Evolutionary conservation across 495 filamentous ascomycete species (phyloP).

Genomic region (Chaetomium tenue): DNA sequence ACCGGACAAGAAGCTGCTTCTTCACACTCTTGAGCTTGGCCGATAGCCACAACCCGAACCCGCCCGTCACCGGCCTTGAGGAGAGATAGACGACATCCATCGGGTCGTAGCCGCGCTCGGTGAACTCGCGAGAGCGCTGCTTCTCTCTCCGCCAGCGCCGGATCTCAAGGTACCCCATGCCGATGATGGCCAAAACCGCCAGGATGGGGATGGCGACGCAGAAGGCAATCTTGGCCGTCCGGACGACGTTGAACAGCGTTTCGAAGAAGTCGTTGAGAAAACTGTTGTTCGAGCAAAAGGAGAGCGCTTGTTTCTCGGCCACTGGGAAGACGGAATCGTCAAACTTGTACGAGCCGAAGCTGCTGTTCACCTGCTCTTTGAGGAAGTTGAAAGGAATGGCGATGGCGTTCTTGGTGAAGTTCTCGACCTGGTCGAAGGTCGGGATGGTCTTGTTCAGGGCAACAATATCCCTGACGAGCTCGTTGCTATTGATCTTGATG

Average conservation of each 20-base stretch:
- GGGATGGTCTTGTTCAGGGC: constrained; percentile 75
- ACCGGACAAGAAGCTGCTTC: constrained; percentile 69
- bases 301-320: constrained; percentile 73
- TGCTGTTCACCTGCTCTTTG: constrained; percentile 65
- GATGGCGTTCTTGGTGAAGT: constrained; percentile 69
- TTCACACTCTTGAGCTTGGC: constrained; percentile 60
- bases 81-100: constrained; percentile 89
- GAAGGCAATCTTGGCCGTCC: constrained; percentile 67
- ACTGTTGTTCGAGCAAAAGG: constrained; percentile 84
- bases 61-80: constrained; percentile 71
- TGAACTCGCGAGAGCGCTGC: constrained; percentile 64
- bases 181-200: constrained; percentile 63
- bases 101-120: constrained; percentile 63
- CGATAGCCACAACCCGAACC: constrained; percentile 70
- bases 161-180: constrained; percentile 77
- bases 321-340: constrained; percentile 74
- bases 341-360: constrained; percentile 69
- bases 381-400: constrained; percentile 73
- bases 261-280: constrained; percentile 86
- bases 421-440: constrained; percentile 76
- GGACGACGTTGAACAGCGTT: constrained; percentile 57
- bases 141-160: constrained; percentile 72
- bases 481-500: constrained; percentile 62
- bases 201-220: constrained; percentile 66
- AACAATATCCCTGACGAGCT: constrained; percentile 61